Evolutionary conservation across 768 basidiomycete genomes (phyloP), one percentile per base, ranked within the genome.

Genomic region (Tulasnella sp.): DNA sequence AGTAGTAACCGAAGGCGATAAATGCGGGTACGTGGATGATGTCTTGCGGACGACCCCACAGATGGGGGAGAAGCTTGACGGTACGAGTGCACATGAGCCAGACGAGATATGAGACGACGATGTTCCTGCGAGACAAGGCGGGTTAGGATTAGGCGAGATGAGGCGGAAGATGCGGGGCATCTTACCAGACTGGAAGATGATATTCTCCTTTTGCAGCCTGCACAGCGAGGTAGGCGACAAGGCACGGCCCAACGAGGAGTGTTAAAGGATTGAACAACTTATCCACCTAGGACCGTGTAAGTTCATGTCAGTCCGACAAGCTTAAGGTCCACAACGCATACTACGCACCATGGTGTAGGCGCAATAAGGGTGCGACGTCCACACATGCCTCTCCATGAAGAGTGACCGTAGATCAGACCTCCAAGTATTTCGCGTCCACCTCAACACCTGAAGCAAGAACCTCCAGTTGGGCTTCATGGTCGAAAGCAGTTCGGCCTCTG

Each of bases 391-490:
- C 68, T 95, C 91, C 76, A 80, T 93, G 70, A 94, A 95, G 58
- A 95, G 75, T 66, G 85, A 87, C 55, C 93, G 77, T 64, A 94
- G 68, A 77, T 95, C 92, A 1, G 85, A 88, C 53, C 92, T 76
- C 91, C 93, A 95, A 2, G 91, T 95, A 74, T 95, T 95, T 63
- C 92, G 74, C 15, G 91, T 95, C 92, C 91, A 94, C 63, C 92
- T 75, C 55, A 95, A 72, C 11, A 94, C 92, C 70, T 95, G 93
- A 74, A 93, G 92, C 72, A 94, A 73, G 75, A 95, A 95, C 54
- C 88, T 78, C 92, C 91, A 95, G 73, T 95, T 89, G 26, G 90
- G 90, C 72, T 95, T 95, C 92, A 94, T 97, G 53, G 91, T 94
- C 69, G 84, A 86, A 62, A 92, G 74, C 13, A 94, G 74, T 72